These are phyloP conservation scores for Mycena albidolilacea DNA, from an alignment of 768 basidiomycete species.

Conservation along the genomic window DNA sequence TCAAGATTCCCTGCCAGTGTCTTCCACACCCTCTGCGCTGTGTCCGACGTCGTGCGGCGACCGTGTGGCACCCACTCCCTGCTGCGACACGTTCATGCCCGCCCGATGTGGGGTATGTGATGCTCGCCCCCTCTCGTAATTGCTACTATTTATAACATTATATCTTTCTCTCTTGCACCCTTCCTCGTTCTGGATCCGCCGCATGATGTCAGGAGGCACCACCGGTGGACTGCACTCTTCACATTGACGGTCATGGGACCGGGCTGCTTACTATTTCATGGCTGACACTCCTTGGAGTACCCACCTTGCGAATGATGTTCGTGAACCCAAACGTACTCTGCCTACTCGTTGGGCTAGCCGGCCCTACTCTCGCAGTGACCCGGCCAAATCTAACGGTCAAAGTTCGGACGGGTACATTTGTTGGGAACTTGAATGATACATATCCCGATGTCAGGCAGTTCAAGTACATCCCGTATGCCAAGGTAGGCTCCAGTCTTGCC, in stretches of 20 bases:
- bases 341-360: slow-evolving; percentile 5
- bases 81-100: no score
- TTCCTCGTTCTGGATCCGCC: not conserved
- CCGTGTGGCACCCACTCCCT: no score
- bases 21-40: no score
- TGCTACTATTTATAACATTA: not conserved
- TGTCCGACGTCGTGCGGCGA: no score
- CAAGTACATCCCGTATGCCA: slow-evolving; percentile 7
- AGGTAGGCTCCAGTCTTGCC: not conserved
- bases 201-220: slow-evolving; percentile 1
- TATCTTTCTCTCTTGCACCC: slow-evolving; percentile 1
- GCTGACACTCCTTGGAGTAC: slow-evolving; percentile 2
- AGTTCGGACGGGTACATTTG: slow-evolving; percentile 2
- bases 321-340: slow-evolving; percentile 1
- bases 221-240: not conserved
- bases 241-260: not conserved
- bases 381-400: slow-evolving; percentile 1
- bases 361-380: not conserved
- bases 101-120: no score
- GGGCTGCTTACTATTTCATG: not conserved
- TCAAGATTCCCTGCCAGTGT: no score
- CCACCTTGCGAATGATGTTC: not conserved
- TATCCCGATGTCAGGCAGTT: slow-evolving; percentile 7
- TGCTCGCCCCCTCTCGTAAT: not conserved
- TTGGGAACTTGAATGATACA: slow-evolving; percentile 6